Evolutionary conservation across 2,329 filamentous ascomycete genomes (phyloP).

Genomic region (Lecanicillium sp.): DNA sequence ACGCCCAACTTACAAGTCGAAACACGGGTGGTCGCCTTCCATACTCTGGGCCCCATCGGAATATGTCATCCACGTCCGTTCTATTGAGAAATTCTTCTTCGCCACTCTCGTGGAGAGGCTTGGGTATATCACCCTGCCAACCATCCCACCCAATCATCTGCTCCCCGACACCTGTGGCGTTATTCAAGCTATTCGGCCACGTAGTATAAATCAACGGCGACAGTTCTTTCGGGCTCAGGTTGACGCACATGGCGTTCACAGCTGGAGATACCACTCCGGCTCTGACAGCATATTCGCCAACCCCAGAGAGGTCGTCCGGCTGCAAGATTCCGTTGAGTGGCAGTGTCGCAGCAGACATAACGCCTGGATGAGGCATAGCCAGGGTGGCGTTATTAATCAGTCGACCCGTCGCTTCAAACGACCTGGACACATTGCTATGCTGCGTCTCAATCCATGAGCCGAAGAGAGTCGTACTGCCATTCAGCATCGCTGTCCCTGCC

Average conservation of each 20-base stretch:
- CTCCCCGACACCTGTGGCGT: constrained; percentile 21
- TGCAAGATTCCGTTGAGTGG: constrained; percentile 59
- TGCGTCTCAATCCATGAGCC: constrained; percentile 59
- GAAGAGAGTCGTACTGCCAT: constrained; percentile 64
- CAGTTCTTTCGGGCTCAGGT: constrained; percentile 51
- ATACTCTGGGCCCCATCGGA: constrained; percentile 53
- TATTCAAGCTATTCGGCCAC: constrained; percentile 42
- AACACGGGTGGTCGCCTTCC: constrained; percentile 45
- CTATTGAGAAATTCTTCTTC: constrained; percentile 36
- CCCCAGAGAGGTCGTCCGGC: constrained; percentile 53
- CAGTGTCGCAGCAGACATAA: constrained; percentile 56
- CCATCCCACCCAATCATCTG: constrained; percentile 24
- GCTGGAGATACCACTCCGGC: constrained; percentile 64
- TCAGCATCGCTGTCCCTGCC: constrained; percentile 51
- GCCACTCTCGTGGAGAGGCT: constrained; percentile 14
- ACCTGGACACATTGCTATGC: constrained; percentile 40
- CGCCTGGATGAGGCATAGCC: constrained; percentile 65
- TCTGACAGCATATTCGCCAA: constrained; percentile 59
- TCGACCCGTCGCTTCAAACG: constrained; percentile 40
- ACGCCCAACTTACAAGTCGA: constrained; percentile 26
- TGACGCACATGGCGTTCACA: constrained; percentile 66
- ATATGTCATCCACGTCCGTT: constrained; percentile 61
- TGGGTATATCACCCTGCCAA: constrained; percentile 32
- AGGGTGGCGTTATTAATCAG: constrained; percentile 69
- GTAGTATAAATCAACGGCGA: constrained; percentile 53